Evolutionary conservation across 2,329 filamentous ascomycete species (phyloP).

Genomic region (Cercospora sojina): DNA sequence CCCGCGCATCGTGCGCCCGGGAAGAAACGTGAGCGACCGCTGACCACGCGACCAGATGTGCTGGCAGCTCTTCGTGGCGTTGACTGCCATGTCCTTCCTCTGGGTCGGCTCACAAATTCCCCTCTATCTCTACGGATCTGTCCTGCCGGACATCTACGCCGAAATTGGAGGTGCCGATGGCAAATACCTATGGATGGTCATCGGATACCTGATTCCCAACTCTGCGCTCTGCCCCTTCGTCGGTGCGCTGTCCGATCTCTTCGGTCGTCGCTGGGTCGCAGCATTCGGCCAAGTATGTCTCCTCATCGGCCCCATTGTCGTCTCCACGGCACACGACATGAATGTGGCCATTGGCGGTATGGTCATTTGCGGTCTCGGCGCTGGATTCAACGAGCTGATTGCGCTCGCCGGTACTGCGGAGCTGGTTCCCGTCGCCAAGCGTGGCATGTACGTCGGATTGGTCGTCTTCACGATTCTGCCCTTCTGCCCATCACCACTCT

Average conservation of each 20-base stretch:
- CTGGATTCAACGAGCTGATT: slow-evolving; percentile 67
- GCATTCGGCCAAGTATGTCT: slow-evolving; percentile 55
- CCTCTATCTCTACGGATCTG: slow-evolving; percentile 48
- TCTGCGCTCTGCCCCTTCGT: slow-evolving; percentile 63
- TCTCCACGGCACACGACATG: slow-evolving; percentile 58
- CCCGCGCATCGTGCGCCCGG: background rate
- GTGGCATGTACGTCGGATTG: slow-evolving; percentile 61
- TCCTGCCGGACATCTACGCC: slow-evolving; percentile 54
- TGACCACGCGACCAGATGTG: slow-evolving; percentile 13
- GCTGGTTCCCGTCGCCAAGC: slow-evolving; percentile 63
- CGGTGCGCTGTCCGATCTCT: slow-evolving; percentile 62
- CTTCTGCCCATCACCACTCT: slow-evolving; percentile 63
- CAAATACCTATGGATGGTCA: slow-evolving; percentile 48
- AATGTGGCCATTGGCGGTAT: slow-evolving; percentile 62
- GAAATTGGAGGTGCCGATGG: slow-evolving; percentile 59
- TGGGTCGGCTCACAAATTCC: slow-evolving; percentile 63
- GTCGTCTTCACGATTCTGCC: slow-evolving; percentile 64
- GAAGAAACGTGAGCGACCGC: background rate
- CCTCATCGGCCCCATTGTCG: slow-evolving; percentile 60
- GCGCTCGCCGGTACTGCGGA: slow-evolving; percentile 68
- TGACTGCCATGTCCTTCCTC: slow-evolving; percentile 59
- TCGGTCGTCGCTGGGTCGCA: slow-evolving; percentile 62
- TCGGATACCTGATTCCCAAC: slow-evolving; percentile 56
- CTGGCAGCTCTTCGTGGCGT: slow-evolving; percentile 22
- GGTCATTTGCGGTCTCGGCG: slow-evolving; percentile 63